Conservation (phyloP, 805 yeast species). For the Pichia scutulata region DNA sequence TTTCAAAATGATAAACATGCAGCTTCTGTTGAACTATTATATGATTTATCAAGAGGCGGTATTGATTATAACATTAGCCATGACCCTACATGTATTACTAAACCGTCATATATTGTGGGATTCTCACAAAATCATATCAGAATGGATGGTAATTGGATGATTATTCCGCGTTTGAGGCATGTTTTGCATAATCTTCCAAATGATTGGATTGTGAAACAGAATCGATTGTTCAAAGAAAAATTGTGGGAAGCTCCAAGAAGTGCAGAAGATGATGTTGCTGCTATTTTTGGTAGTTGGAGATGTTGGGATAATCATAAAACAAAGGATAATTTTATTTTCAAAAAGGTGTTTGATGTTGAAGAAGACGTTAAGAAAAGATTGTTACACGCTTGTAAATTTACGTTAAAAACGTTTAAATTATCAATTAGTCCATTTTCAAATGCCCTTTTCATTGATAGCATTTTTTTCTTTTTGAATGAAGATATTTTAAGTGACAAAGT, state of each 20-base stretch:
- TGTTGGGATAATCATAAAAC: constrained; percentile 79
- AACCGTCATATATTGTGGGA: constrained; percentile 77
- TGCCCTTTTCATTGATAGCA: constrained; percentile 11
- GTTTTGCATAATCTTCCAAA: constrained; percentile 51
- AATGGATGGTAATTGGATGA: constrained; percentile 80
- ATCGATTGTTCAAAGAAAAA: constrained; percentile 24
- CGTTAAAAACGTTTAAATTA: constrained; percentile 13
- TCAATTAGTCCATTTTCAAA: constrained; percentile 18
- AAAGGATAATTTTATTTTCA: constrained; percentile 48
- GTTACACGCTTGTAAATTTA: constrained; percentile 6
- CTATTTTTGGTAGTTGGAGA: constrained; percentile 72
- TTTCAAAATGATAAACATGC: constrained; percentile 11
- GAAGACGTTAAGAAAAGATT: constrained; percentile 4
- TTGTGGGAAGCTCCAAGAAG: constrained; percentile 40
- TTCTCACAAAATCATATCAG: constrained; percentile 69
- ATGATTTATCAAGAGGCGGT: constrained; percentile 34
- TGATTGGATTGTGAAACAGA: constrained; percentile 37
- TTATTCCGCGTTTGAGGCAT: constrained; percentile 72
- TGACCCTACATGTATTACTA: constrained; percentile 85
- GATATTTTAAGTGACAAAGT: constrained; percentile 10
- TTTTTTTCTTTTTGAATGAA: constrained; percentile 13
- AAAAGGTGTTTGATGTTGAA: constrained; percentile 37
- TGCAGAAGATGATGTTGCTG: constrained; percentile 48
- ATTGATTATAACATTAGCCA: constrained; percentile 46
- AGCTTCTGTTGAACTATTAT: constrained; percentile 34